Evolutionary conservation across 78 protist species (phyloP).

Genomic region (Bodo saltans): DNA sequence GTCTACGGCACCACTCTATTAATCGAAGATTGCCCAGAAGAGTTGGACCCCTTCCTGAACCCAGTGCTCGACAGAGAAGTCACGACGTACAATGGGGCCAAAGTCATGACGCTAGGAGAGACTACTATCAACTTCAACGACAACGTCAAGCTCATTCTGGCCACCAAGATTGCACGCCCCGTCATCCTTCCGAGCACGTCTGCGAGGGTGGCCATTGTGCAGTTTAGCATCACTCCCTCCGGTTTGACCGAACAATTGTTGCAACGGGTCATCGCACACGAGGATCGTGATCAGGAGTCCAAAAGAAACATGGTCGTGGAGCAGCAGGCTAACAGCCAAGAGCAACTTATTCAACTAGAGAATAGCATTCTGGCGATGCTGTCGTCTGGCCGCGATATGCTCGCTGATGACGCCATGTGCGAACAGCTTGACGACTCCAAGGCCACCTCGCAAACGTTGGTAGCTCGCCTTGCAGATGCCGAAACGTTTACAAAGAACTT

Average conservation of each 20-base stretch:
- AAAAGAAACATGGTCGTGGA: conserved; percentile 33
- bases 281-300: conserved; percentile 71
- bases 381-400: conserved; percentile 5
- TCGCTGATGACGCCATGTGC: conserved; percentile 19
- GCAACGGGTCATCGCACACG: conserved; percentile 51
- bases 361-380: conserved; percentile 58
- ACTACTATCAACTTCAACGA: background rate
- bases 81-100: conserved; percentile 31
- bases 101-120: too few species aligned
- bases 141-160: conserved; percentile 38
- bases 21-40: conserved; percentile 1
- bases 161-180: conserved; percentile 54
- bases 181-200: conserved; percentile 40
- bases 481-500: conserved; percentile 34
- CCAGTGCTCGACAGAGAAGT: conserved; percentile 66
- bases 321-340: conserved; percentile 36
- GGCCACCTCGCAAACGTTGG: conserved; percentile 34
- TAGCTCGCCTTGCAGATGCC: conserved; percentile 47
- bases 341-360: conserved; percentile 55
- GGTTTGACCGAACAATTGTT: conserved; percentile 60
- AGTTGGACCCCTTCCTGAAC: conserved; percentile 56
- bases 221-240: conserved; percentile 39
- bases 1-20: conserved; percentile 31
- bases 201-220: conserved; percentile 43
- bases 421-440: conserved; percentile 31